Evolutionary conservation across 768 basidiomycete genomes (phyloP).

Genomic region (Rhizopogon vulgaris): DNA sequence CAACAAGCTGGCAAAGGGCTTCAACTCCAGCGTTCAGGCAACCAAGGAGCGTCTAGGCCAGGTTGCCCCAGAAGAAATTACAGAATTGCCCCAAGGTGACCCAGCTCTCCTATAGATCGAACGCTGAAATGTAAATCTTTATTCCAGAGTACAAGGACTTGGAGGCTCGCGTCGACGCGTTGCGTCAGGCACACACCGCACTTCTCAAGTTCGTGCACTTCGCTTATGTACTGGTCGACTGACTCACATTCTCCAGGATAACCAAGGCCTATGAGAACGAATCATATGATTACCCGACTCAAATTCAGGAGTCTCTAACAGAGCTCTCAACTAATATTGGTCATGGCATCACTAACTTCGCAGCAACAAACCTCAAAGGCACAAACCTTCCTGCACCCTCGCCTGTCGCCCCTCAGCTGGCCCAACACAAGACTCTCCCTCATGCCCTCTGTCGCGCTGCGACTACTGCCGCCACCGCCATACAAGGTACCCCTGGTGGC

Average conservation of each 20-base stretch:
- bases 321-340: constrained; percentile 70
- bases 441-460: constrained; percentile 89
- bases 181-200: constrained; percentile 68
- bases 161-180: constrained; percentile 90
- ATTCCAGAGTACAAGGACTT: constrained; percentile 91
- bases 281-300: constrained; percentile 84
- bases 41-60: constrained; percentile 86
- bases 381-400: constrained; percentile 75
- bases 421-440: constrained; percentile 92
- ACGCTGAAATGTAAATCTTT: neutral
- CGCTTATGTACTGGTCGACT: constrained; percentile 1
- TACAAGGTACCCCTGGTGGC: constrained; percentile 40
- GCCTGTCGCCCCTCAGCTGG: constrained; percentile 46
- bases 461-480: constrained; percentile 44
- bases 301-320: constrained; percentile 76
- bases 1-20: constrained; percentile 70
- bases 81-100: constrained; percentile 86
- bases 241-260: constrained; percentile 42
- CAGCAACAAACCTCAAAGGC: constrained; percentile 82
- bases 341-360: constrained; percentile 74
- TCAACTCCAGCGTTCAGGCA: constrained; percentile 79
- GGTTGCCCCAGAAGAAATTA: constrained; percentile 89
- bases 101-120: neutral
- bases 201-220: constrained; percentile 58
- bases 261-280: constrained; percentile 86